Base-by-base conservation (phyloP, 495 filamentous ascomycete genomes). In the Annulohypoxylon stygium region DNA sequence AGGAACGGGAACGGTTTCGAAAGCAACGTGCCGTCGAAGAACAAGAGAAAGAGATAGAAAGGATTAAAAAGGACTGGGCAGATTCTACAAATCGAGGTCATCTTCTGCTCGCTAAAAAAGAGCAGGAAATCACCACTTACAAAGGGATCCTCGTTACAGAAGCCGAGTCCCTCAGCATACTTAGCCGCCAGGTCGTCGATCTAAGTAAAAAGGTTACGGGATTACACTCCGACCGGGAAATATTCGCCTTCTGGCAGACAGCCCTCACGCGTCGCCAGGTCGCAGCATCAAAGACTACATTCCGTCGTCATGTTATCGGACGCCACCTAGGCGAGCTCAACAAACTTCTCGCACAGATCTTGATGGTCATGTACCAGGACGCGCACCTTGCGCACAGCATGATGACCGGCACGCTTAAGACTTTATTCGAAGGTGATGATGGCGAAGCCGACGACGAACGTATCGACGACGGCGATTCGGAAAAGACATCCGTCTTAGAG, bases 301-400 rank as follows among this genome's bases (percentile, higher is more conserved):
- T 79, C 43, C 76, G 78, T 6, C 65, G 65, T 14, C 63, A 75
- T 33, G 58, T 78, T 11, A 72, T 66, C 39, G 55, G 70, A 48
- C 70, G 65, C 8, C 67, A 73, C 11, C 59, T 81, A 1, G 60
- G 72, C 7, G 76, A 80, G 68, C 69, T 81, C 1, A 81, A 81
- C 50, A 60, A 60, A 10, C 64, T 78, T 1, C 73, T 80, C 39
- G 65, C 55, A 16, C 69, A 71, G 61, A 75, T 79, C 61, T 53
- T 81, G 18, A 50, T 65, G 41, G 59, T 70, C 47, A 69, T 81
- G 47, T 79, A 79, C 69, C 68, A 76, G 20, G 75, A 78, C 20
- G 72, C 78, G 6, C 69, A 65, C 18, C 74, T 76, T 16, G 73
- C 73, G 30, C 76, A 60, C 12, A 68, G 53, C 25, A 54, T 75